Base-by-base conservation (phyloP, 2,329 filamentous ascomycete species). In the Fusarium sp. region DNA sequence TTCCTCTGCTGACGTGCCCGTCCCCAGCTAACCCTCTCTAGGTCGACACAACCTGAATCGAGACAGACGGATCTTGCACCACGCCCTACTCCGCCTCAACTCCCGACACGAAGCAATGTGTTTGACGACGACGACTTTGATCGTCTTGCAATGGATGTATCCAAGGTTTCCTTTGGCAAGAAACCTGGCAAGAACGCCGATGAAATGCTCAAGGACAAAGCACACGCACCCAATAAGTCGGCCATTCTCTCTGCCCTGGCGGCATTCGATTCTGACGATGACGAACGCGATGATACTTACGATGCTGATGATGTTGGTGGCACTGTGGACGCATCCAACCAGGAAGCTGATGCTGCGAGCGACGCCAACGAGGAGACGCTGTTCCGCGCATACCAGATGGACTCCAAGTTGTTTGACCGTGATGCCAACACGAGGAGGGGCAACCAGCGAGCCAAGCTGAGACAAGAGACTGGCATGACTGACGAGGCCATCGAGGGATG, bases 261-360 rank as follows among this genome's bases (percentile, higher is more conserved):
- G 14, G 84, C 89, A 1, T 97, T 98, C 66, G 93, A 98, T 76
- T 89, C 89, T 0, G 94, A 98, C 68, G 95, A 98, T 66, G 95
- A 99, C 73, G 95, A 99, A 77, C 86, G 93, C 32, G 95, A 99
- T 74, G 95, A 99, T 73, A 98, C 94, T 0, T 99, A 99, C 72
- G 95, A 99, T 69, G 87, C 89, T 2, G 92, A 88, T 45, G 95
- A 98, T 71, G 92, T 98, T 3, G 95, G 95, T 32, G 93, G 94
- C 19, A 91, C 91, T 0, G 88, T 97, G 4, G 93, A 97, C 15
- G 80, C 84, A 6, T 81, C 86, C n/a, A 80, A 83, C 32, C 84
- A 86, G 47, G 81, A 84, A 54, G 76, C 76, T 1, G 79, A 83
- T 53, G 79, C 76, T 13, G 69, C 66, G 6, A 77, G 74, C 33